phyloP scores from a whole-genome alignment of 139 green algal species.

The Micractinium sp. region DNA sequence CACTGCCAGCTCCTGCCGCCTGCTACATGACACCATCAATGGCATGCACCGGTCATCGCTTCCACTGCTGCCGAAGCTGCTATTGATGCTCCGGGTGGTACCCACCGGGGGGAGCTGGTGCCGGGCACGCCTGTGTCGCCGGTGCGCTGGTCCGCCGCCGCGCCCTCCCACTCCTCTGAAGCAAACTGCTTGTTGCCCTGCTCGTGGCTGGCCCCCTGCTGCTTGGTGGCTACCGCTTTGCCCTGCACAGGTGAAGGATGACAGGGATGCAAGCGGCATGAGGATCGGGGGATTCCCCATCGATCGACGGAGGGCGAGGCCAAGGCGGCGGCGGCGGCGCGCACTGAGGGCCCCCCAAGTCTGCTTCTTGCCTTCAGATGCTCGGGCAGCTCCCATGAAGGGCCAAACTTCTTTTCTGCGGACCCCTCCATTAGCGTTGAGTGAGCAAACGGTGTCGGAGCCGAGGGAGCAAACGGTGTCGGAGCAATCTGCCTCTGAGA shows the following conservation, averaged over 20 bases:
- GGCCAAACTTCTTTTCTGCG: neutral
- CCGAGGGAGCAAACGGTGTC: too few relatives aligned
- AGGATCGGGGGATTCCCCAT: neutral
- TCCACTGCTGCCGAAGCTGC: too few relatives aligned
- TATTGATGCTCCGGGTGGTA: too few relatives aligned
- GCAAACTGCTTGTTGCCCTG: neutral
- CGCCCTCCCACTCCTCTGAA: neutral
- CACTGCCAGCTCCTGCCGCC: too few relatives aligned
- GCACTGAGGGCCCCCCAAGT: too few relatives aligned
- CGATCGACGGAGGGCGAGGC: neutral
- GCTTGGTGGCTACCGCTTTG: neutral
- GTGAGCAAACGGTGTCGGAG: neutral
- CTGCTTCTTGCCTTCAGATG: neutral
- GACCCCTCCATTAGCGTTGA: neutral
- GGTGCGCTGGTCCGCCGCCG: neutral
- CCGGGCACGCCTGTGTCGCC: neutral
- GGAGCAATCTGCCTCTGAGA: too few relatives aligned
- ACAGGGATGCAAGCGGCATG: neutral
- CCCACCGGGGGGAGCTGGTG: neutral
- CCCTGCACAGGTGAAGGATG: neutral
- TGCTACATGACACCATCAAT: too few relatives aligned
- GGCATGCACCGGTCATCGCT: too few relatives aligned
- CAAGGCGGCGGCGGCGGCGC: neutral
- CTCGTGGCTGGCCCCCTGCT: neutral
- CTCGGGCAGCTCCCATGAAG: neutral